These are phyloP conservation scores for Leucocoprinus birnbaumii DNA, from an alignment of 768 basidiomycete species.

Conservation along the genomic window DNA sequence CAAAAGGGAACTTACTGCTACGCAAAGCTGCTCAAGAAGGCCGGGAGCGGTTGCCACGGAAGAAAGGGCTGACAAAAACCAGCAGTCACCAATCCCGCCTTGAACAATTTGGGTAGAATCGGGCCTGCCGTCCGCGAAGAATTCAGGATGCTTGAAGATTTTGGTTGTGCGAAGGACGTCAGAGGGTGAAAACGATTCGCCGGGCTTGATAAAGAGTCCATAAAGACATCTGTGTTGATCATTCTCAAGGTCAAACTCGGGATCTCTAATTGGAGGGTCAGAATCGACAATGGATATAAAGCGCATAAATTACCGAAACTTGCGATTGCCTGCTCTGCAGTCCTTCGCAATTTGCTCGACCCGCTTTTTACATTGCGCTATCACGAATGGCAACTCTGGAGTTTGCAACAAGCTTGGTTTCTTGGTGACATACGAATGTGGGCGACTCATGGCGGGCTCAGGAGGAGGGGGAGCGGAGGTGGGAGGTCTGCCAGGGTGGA, in stretches of 20 bases:
- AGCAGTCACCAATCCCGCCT: conserved; percentile 48
- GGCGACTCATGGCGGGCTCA: neutral
- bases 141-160: conserved; percentile 47
- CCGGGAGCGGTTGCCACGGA: conserved; percentile 38
- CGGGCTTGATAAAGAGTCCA: conserved; percentile 15
- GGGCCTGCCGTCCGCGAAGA: conserved; percentile 41
- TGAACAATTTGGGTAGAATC: conserved; percentile 44
- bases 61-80: conserved; percentile 51
- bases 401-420: conserved; percentile 25
- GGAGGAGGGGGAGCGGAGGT: neutral
- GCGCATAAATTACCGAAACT: conserved; percentile 38
- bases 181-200: conserved; percentile 17
- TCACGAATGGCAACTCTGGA: conserved; percentile 41
- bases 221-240: conserved; percentile 45
- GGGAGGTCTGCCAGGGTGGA: neutral
- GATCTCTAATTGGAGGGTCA: conserved; percentile 35
- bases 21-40: conserved; percentile 47
- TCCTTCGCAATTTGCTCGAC: conserved; percentile 43
- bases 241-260: conserved; percentile 59
- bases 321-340: conserved; percentile 45
- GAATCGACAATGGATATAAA: neutral
- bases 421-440: neutral
- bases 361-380: conserved; percentile 40
- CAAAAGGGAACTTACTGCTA: conserved; percentile 25
- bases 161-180: conserved; percentile 41